Percentiles rank a stretch among this genome's conserved stretches.
Evolutionary conservation across 768 basidiomycete species (phyloP).

Genomic region (Auriculariales sp.): DNA sequence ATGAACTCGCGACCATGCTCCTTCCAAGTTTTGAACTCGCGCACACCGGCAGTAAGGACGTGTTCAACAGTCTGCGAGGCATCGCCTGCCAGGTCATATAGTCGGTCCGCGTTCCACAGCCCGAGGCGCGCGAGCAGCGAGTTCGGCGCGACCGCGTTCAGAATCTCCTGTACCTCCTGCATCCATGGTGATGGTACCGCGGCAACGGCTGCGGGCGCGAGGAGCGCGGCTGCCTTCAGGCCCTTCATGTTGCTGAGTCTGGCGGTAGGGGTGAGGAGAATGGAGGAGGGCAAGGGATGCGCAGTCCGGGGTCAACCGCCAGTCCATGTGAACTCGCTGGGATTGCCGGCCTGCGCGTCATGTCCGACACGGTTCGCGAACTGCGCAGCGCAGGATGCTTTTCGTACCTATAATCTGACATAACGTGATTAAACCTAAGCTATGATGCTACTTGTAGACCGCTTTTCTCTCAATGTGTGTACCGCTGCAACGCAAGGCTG

Average conservation of each 20-base stretch:
- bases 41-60: background rate
- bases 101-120: conserved; percentile 1
- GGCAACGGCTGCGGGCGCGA: background rate
- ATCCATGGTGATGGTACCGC: background rate
- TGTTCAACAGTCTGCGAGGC: conserved; percentile 15
- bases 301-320: too few species aligned
- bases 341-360: too few species aligned
- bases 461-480: too few species aligned
- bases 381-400: too few species aligned
- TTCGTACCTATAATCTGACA: too few species aligned
- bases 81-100: conserved; percentile 11
- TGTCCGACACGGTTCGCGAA: too few species aligned
- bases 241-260: conserved; percentile 1
- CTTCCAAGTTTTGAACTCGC: conserved; percentile 40
- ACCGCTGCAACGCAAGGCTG: too few species aligned
- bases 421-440: too few species aligned
- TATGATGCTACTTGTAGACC: too few species aligned
- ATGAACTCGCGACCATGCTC: conserved; percentile 51
- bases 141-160: conserved; percentile 1
- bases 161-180: background rate
- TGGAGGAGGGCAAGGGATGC: too few species aligned
- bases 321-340: too few species aligned
- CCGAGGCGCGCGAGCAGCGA: background rate
- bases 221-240: background rate
- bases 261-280: too few species aligned